These are phyloP conservation scores for Backusella tuberculispora DNA, from an alignment of 192 early-diverging fungal genomes.

Conservation along the genomic window DNA sequence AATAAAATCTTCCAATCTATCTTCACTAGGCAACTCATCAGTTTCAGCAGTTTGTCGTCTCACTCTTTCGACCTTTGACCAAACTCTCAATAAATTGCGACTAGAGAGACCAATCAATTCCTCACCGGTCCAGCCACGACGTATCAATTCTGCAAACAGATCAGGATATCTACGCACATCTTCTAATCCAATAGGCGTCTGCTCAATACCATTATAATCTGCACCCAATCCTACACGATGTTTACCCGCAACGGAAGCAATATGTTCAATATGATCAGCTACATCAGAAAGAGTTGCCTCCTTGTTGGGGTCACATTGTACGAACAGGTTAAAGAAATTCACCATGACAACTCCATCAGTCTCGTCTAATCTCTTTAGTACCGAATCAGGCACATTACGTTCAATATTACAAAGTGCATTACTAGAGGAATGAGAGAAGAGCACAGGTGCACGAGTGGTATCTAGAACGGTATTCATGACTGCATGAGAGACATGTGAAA, in stretches of 20 bases:
- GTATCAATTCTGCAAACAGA: conserved; percentile 40
- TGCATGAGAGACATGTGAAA: conserved; percentile 61
- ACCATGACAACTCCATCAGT: conserved; percentile 67
- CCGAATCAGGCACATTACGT: conserved; percentile 64
- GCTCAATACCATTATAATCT: conserved; percentile 63
- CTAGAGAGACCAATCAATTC: conserved; percentile 45
- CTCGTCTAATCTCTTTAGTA: conserved; percentile 46
- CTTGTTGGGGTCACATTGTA: conserved; percentile 36
- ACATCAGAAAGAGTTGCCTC: conserved; percentile 44
- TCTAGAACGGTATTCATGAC: conserved; percentile 58
- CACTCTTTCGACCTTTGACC: conserved; percentile 39
- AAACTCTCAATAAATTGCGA: conserved; percentile 44
- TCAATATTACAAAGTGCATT: conserved; percentile 51
- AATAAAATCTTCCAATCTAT: conserved; percentile 19
- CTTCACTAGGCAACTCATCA: conserved; percentile 22
- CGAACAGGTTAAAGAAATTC: conserved; percentile 59
- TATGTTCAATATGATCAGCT: conserved; percentile 63
- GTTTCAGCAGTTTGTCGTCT: conserved; percentile 30
- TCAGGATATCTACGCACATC: conserved; percentile 46
- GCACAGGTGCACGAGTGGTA: conserved; percentile 53
- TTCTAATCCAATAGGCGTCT: conserved; percentile 55
- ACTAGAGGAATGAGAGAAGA: conserved; percentile 65
- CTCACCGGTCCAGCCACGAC: conserved; percentile 42
- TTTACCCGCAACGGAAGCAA: conserved; percentile 52
- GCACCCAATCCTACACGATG: conserved; percentile 61